A percentile compares a stretch with the other conserved stretches of the same genome.
These are phyloP conservation scores for Elasticomyces elasticus DNA, from an alignment of 495 filamentous ascomycete species.

Conservation along the genomic window DNA sequence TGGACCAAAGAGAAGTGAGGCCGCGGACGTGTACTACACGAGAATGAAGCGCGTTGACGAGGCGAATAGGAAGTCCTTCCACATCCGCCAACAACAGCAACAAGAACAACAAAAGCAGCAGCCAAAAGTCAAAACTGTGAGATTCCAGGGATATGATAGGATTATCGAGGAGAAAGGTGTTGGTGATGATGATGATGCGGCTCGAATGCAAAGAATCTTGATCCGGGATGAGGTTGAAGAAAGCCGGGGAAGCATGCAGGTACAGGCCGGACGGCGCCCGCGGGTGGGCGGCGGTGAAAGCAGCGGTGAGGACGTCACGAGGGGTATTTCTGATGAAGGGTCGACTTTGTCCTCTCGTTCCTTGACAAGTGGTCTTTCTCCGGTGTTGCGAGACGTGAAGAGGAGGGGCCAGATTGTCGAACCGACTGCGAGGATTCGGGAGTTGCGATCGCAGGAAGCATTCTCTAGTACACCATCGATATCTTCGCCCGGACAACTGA, in stretches of 20 bases:
- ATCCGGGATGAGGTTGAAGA: background rate
- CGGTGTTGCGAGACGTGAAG: background rate
- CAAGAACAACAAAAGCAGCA: background rate
- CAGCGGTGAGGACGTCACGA: background rate
- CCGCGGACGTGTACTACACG: background rate
- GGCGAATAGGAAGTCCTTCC: background rate
- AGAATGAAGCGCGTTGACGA: constrained; percentile 2
- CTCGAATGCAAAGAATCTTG: background rate
- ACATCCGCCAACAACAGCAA: background rate
- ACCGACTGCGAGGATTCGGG: background rate
- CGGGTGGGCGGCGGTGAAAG: background rate
- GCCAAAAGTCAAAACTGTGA: background rate
- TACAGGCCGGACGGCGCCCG: background rate
- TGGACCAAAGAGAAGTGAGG: constrained; percentile 1
- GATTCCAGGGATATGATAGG: background rate
- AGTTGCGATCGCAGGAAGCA: background rate
- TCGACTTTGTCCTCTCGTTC: background rate
- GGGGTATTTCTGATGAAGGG: background rate
- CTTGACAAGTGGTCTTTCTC: background rate
- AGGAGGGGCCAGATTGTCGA: background rate
- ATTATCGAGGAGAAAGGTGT: background rate
- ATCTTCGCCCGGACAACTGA: background rate
- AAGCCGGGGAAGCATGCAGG: background rate
- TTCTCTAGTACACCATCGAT: background rate
- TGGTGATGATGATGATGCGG: background rate